phyloP scores from a whole-genome alignment of 345 rosid genomes.

The rapeseed (Brassica napus) region Da-Ae NC_063452.1:36468001-36468500 shows the following conservation, averaged over 20 bases:
- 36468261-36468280: neutral
- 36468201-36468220: neutral
- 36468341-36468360: conserved; percentile 90
- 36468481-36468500: conserved; percentile 2
- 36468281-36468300: neutral
- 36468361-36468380: conserved; percentile 80
- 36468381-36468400: conserved; percentile 88
- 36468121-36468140: neutral
- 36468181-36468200: neutral
- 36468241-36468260: neutral
- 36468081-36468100: neutral
- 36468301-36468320: conserved; percentile 49
- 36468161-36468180: neutral
- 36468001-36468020: too few species aligned
- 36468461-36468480: conserved; percentile 10
- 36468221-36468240: conserved; percentile 4
- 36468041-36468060: neutral
- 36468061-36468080: conserved; percentile 2
- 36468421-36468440: conserved; percentile 85
- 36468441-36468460: conserved; percentile 93
- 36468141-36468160: neutral
- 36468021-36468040: too few species aligned
- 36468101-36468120: neutral
- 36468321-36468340: conserved; percentile 70
- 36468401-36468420: conserved; percentile 83